A percentile compares a stretch with the other conserved stretches of the same genome.
Conservation (phyloP, 2,329 filamentous ascomycete genomes). For the Exophiala xenobiotica region DNA sequence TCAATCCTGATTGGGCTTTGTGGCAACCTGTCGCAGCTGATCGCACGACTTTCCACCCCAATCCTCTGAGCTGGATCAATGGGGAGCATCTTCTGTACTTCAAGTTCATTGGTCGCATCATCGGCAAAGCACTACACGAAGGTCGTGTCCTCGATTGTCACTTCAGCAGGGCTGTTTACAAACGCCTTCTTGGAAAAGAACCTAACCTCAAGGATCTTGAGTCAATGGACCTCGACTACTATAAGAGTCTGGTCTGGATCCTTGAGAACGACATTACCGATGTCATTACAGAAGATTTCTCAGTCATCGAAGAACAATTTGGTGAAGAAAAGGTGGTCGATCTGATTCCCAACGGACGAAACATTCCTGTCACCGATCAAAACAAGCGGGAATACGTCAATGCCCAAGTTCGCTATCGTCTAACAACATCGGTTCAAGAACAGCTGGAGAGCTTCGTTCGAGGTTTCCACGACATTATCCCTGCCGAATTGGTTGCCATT, state of each 20-base stretch:
- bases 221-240: slow-evolving; percentile 96
- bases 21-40: slow-evolving; percentile 97
- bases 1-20: slow-evolving; percentile 94
- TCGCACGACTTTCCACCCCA: slow-evolving; percentile 97
- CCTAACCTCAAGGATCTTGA: slow-evolving; percentile 99
- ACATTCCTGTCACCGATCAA: slow-evolving; percentile 91
- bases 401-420: slow-evolving; percentile 87
- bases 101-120: slow-evolving; percentile 98
- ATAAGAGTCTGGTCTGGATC: slow-evolving; percentile 99
- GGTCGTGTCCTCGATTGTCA: slow-evolving; percentile 94
- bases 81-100: slow-evolving; percentile 96
- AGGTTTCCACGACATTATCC: slow-evolving; percentile 97
- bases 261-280: slow-evolving; percentile 97
- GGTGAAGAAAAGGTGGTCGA: slow-evolving; percentile 86
- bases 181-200: slow-evolving; percentile 89
- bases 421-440: slow-evolving; percentile 86
- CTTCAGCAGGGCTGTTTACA: slow-evolving; percentile 98
- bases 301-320: slow-evolving; percentile 90
- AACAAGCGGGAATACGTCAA: slow-evolving; percentile 99
- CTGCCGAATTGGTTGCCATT: slow-evolving; percentile 88
- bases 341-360: slow-evolving; percentile 80
- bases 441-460: slow-evolving; percentile 92
- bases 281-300: slow-evolving; percentile 94
- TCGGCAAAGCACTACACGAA: slow-evolving; percentile 97
- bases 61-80: slow-evolving; percentile 90